Conservation (phyloP, 1,284 basidiomycete species). For the Ustilago shanxiensis region DNA sequence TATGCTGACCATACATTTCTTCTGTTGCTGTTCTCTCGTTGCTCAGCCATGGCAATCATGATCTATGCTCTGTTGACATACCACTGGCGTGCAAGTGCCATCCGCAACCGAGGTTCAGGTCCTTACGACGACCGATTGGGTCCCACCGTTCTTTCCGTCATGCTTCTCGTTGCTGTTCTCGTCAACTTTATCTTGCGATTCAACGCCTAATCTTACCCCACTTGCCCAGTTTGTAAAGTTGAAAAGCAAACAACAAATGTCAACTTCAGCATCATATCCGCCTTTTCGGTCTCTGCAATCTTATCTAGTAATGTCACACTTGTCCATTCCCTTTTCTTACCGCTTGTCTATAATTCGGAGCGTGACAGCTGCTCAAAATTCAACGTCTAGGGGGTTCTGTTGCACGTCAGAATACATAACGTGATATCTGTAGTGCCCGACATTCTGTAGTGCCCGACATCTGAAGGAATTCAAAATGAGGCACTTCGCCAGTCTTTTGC, state of each 20-base stretch:
- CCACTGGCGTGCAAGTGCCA: slow-evolving; percentile 94
- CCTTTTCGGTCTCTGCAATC: not conserved
- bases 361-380: not conserved
- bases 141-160: slow-evolving; percentile 68
- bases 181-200: slow-evolving; percentile 70
- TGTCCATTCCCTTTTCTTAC: not conserved
- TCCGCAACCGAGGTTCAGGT: slow-evolving; percentile 88
- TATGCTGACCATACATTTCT: no score
- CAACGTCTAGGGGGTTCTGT: not conserved
- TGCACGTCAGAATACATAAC: no score
- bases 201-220: slow-evolving; percentile 37
- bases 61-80: slow-evolving; percentile 93
- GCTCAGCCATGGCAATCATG: slow-evolving; percentile 93
- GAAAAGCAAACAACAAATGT: not conserved
- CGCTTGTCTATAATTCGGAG: not conserved
- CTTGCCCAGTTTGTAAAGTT: not conserved
- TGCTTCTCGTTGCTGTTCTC: slow-evolving; percentile 68
- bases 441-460: no score
- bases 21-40: not conserved
- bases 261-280: not conserved
- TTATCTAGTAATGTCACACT: not conserved
- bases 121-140: slow-evolving; percentile 93
- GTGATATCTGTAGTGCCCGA: no score
- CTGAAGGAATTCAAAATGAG: no score
- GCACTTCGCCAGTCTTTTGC: no score